Conservation (phyloP, 495 filamentous ascomycete species). For the Rhypophila decipiens region DNA sequence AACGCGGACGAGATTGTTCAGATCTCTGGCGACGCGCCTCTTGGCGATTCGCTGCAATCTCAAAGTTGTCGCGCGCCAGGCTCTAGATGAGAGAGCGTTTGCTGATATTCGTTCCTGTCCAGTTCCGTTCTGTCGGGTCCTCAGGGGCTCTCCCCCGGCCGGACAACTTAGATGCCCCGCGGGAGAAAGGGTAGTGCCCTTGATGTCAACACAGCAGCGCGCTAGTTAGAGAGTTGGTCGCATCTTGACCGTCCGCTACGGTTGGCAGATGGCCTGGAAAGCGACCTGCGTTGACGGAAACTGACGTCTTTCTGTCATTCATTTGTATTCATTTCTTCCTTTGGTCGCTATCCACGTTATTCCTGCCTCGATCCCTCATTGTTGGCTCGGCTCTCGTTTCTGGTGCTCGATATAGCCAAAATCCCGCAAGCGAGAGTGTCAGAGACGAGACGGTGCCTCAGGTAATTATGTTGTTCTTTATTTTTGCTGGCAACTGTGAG, state of each 20-base stretch:
- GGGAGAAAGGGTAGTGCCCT: too few relatives aligned
- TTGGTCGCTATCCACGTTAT: background rate
- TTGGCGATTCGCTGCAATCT: constrained; percentile 5
- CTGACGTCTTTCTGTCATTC: too few relatives aligned
- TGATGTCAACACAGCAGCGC: too few relatives aligned
- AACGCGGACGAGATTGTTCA: constrained; percentile 12
- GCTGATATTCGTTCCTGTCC: constrained; percentile 9
- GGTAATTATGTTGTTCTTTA: background rate
- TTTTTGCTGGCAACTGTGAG: background rate
- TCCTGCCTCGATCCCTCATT: background rate
- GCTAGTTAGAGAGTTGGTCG: constrained; percentile 6
- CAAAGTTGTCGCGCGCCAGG: constrained; percentile 20
- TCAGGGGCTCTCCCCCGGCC: constrained; percentile 1
- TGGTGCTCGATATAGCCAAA: background rate
- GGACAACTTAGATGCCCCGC: too few relatives aligned
- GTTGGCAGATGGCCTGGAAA: too few relatives aligned
- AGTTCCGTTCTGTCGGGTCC: constrained; percentile 23
- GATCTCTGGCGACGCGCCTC: constrained; percentile 14
- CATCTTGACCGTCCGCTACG: background rate
- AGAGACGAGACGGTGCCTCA: background rate
- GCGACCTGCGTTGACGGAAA: too few relatives aligned
- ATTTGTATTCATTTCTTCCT: background rate
- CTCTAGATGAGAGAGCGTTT: constrained; percentile 1
- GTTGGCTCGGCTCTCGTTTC: background rate
- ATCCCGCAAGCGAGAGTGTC: background rate